These are phyloP conservation scores for Protomyces arabidopsidicola DNA, from an alignment of 1,139 yeast species.

Conservation along the genomic window DNA sequence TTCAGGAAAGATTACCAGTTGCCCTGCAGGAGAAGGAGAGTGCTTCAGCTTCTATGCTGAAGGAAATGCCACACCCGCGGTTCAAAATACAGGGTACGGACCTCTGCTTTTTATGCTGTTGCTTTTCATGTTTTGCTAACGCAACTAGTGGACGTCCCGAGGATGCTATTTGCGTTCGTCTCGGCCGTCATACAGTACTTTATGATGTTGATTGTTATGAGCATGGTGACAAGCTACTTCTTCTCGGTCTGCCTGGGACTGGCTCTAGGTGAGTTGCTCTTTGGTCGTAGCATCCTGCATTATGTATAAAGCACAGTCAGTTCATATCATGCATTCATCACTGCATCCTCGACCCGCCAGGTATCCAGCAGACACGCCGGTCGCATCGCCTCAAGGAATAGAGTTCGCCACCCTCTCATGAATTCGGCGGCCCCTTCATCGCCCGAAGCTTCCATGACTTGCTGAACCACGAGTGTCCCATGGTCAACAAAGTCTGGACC, in stretches of 20 bases:
- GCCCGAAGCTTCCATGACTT: neutral
- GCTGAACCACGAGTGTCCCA: conserved; percentile 2
- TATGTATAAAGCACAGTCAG: neutral
- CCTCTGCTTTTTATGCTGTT: too few species aligned
- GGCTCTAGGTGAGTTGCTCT: neutral
- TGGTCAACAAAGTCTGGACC: conserved; percentile 1
- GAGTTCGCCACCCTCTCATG: conserved; percentile 9
- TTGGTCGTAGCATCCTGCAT: neutral
- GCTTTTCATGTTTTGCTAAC: too few species aligned
- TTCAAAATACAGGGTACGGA: neutral
- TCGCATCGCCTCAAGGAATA: conserved; percentile 3
- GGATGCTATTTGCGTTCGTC: neutral
- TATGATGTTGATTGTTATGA: neutral
- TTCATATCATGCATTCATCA: neutral
- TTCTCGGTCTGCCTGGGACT: neutral
- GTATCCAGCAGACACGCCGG: neutral
- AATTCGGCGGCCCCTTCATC: conserved; percentile 4
- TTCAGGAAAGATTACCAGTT: neutral
- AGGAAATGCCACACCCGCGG: neutral
- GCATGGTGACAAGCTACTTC: neutral
- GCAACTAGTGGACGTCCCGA: neutral
- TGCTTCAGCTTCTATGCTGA: neutral
- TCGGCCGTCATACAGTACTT: neutral
- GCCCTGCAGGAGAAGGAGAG: neutral
- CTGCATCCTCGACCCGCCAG: conserved; percentile 14